Evolutionary conservation across 805 yeast genomes (phyloP), one percentile per base, ranked within the genome.

Genomic region (Saccharomycopsis microspora): DNA sequence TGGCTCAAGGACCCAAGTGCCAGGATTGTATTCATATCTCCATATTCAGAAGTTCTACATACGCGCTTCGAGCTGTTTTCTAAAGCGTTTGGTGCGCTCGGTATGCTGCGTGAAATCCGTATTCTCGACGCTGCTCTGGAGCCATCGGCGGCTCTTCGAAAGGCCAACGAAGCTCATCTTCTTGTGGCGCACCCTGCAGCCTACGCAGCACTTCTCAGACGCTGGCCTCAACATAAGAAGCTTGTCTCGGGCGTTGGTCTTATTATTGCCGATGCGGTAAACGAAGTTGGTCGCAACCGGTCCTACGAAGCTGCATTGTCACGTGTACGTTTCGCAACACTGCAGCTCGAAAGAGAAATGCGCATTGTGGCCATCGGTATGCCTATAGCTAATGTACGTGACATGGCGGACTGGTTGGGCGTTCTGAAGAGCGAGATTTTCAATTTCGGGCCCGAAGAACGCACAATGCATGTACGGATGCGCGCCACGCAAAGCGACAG

Each of bases 321-420:
- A 1, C 69, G 97, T 55, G 72, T 85, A 75, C 69, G 82, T 51
- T 78, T 82, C 52, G 76, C 88, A 60, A 67, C 80, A 0, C 69
- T 75, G 1, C 93, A 85, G 54, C 58, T 81, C n/a, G 83, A 80
- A 34, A 67, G 64, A 3, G 59, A 67, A 1, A 54, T 76, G 4
- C 65, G 97, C 54, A 61, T 88, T 30, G 74, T 90, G n/a, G 89
- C 78, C 0, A 64, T 90, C 29, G 70, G 85, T 0, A 70, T 78
- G 0, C 77, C 95, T 1, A 60, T 90, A 38, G 78, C 93, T 0
- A 84, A 81, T 58, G 85, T 83, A 3, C 70, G 76, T 45, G 96
- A 86, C 54, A 63, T 89, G 49, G 90, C 85, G 1, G 85, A 82
- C 46, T 93, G 97, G 96, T 63, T 93, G 32, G 95, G 93, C 2